Evolutionary conservation across 768 basidiomycete genomes (phyloP).

Genomic region (Lanmaoa pseudosensibilis): DNA sequence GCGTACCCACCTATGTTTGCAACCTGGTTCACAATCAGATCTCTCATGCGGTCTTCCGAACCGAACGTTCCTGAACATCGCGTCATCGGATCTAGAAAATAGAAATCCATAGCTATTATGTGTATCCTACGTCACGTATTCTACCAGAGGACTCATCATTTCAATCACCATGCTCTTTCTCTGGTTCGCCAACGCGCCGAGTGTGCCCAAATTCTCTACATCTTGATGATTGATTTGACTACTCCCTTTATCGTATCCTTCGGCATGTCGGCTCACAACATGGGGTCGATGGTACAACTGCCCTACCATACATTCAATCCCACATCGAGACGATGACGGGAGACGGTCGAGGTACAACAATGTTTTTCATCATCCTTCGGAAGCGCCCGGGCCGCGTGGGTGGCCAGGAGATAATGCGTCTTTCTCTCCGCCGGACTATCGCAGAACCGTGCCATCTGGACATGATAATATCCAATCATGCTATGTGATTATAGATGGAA

Average conservation of each 20-base stretch:
- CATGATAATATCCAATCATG: not conserved
- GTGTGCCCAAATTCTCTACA: not conserved
- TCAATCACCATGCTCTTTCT: not conserved
- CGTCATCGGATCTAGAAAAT: not conserved
- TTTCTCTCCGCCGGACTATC: not conserved
- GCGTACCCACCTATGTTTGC: not conserved
- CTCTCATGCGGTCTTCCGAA: not conserved
- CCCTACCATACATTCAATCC: not conserved
- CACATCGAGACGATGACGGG: too few species aligned
- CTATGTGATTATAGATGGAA: not conserved
- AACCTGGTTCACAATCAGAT: not conserved
- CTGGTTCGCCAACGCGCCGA: constrained; percentile 6
- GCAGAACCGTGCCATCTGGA: not conserved
- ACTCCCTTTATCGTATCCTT: not conserved
- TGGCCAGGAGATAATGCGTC: not conserved
- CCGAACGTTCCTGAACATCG: not conserved
- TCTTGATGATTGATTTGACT: not conserved
- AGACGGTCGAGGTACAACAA: not conserved
- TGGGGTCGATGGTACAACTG: not conserved
- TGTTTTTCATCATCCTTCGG: constrained; percentile 3
- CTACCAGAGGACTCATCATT: not conserved
- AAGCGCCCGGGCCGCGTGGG: not conserved
- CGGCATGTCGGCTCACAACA: not conserved
- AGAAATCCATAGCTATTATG: not conserved
- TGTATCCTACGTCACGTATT: not conserved